Conservation (phyloP, 305 asterid genomes). For the Solanum chacoense region DNA sequence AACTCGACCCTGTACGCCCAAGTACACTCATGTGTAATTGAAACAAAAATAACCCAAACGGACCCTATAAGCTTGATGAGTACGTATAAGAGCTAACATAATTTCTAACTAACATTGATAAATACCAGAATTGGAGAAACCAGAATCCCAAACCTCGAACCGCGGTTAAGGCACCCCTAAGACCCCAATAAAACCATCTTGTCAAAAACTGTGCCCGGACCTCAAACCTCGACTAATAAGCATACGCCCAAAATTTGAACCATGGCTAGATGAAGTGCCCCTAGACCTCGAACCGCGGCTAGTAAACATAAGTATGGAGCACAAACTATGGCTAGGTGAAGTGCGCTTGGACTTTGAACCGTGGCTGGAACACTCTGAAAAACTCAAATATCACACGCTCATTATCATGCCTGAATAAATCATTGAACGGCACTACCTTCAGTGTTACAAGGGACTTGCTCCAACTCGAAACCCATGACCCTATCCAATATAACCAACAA, state of each 20-base stretch:
- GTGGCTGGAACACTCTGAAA: not conserved
- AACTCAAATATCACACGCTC: not conserved
- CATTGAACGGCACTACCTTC: not conserved
- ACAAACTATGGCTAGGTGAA: not conserved
- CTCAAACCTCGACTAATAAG: no score
- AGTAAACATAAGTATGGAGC: not conserved
- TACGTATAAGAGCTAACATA: not conserved
- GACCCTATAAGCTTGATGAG: not conserved
- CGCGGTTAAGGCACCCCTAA: not conserved
- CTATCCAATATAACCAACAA: not conserved
- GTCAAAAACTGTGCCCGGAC: no score
- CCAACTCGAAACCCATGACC: not conserved
- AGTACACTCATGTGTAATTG: not conserved
- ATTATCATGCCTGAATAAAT: not conserved
- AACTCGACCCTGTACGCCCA: not conserved
- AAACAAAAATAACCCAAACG: not conserved
- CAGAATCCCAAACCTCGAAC: not conserved
- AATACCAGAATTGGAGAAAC: not conserved
- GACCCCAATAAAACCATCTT: not conserved
- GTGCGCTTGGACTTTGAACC: not conserved
- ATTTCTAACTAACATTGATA: not conserved
- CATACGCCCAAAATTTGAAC: not conserved
- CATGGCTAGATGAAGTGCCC: not conserved
- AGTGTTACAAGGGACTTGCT: not conserved
- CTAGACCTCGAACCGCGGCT: not conserved